These are phyloP conservation scores for Tetrahymena thermophila DNA, from an alignment of 73 alveolate genomes.

Conservation along the genomic window DNA sequence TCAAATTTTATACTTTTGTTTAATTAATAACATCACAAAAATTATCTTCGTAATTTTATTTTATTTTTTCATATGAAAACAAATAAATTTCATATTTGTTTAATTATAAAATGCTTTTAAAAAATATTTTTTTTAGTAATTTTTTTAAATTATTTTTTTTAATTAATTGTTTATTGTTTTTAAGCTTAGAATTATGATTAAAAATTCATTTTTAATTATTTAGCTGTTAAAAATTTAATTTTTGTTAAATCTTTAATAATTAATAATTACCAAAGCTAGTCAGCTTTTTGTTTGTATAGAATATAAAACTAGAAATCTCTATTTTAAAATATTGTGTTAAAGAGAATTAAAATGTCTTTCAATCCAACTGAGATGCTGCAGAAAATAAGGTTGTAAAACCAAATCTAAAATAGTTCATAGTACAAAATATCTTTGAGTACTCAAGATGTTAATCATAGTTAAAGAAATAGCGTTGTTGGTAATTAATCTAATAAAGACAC, in stretches of 20 bases:
- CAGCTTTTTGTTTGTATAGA: background rate
- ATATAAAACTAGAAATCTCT: background rate
- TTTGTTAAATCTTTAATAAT: background rate
- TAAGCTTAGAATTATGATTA: no score
- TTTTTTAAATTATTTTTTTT: no score
- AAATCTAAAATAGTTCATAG: background rate
- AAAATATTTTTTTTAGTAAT: no score
- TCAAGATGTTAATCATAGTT: background rate
- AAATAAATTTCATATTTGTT: no score
- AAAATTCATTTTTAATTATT: no score
- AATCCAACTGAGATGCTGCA: background rate
- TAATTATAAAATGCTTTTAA: no score
- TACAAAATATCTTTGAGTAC: background rate
- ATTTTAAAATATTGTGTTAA: background rate
- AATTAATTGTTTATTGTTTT: no score
- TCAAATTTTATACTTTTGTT: no score
- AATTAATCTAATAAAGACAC: background rate
- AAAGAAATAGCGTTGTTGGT: background rate
- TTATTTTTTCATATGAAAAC: no score
- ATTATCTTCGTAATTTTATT: no score
- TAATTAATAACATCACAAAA: no score
- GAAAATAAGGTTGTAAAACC: background rate
- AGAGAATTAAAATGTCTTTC: background rate
- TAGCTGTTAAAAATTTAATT: background rate
- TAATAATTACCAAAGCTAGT: background rate